phyloP scores from a whole-genome alignment of 164 flowering plant genomes.

The Kalanchoe fedtschenkoi region DNA sequence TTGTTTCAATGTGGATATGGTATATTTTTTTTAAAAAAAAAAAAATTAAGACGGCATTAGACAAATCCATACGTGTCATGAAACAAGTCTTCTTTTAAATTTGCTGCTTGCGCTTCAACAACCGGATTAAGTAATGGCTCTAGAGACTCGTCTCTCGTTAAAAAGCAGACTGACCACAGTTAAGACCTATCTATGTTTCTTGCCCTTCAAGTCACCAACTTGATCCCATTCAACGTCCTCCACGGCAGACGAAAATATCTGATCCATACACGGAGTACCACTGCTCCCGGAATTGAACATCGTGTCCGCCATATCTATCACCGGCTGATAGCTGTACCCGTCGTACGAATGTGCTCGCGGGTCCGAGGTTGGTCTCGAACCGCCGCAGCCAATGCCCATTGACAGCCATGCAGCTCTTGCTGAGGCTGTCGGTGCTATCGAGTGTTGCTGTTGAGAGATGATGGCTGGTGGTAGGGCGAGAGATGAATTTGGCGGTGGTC shows the following conservation, averaged over 20 bases:
- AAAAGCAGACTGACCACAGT: too few species aligned
- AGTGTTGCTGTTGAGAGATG: not conserved
- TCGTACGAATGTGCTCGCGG: conserved; percentile 10
- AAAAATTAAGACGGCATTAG: too few species aligned
- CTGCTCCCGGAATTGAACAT: conserved; percentile 67
- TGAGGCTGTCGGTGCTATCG: not conserved
- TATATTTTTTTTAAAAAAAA: too few species aligned
- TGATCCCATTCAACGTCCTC: conserved; percentile 18
- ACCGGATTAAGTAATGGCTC: too few species aligned
- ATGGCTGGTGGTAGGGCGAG: not conserved
- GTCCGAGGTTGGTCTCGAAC: not conserved
- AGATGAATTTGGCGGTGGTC: conserved; percentile 1
- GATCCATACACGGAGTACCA: conserved; percentile 54
- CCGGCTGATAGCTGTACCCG: conserved; percentile 16
- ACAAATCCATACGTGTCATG: too few species aligned
- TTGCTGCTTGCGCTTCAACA: too few species aligned
- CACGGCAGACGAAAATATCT: conserved; percentile 35
- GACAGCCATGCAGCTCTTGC: conserved; percentile 12
- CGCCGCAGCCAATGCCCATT: conserved; percentile 10
- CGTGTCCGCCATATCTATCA: conserved; percentile 46
- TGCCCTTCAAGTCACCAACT: too few species aligned
- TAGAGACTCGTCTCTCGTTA: too few species aligned
- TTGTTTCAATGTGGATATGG: too few species aligned
- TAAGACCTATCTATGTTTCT: too few species aligned
- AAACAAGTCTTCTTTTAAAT: too few species aligned